Evolutionary conservation across 1,139 yeast species (phyloP).

Genomic region (Sugiyamaella novakii): DNA sequence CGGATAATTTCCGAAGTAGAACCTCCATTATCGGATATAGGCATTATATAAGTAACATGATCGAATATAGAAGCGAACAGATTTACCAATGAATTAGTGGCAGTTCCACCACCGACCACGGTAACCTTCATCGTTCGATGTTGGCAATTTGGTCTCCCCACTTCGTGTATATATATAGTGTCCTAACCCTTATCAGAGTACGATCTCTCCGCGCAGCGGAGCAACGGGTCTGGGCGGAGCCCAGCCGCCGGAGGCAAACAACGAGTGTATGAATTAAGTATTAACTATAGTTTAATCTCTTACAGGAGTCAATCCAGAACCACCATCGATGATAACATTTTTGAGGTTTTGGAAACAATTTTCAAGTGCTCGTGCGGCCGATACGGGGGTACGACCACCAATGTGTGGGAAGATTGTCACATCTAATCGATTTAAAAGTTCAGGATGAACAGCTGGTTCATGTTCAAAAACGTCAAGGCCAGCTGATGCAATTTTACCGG

Average conservation of each 20-base stretch:
- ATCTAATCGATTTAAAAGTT: constrained; percentile 60
- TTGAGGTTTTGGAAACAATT: constrained; percentile 26
- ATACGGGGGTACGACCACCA: constrained; percentile 67
- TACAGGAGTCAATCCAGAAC: constrained; percentile 20
- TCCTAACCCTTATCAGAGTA: constrained; percentile 5
- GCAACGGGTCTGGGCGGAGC: constrained; percentile 1
- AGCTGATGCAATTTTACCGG: constrained; percentile 68
- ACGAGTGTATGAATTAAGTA: too few relatives aligned
- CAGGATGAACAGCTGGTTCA: constrained; percentile 63
- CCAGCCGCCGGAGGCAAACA: neutral
- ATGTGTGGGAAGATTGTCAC: constrained; percentile 77
- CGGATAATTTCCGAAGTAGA: constrained; percentile 90
- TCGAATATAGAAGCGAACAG: constrained; percentile 48
- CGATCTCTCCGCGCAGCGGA: too few relatives aligned
- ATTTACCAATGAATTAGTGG: constrained; percentile 64
- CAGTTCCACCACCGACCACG: constrained; percentile 71
- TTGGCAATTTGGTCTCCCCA: too few relatives aligned
- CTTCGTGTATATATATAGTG: too few relatives aligned
- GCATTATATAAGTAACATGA: constrained; percentile 65
- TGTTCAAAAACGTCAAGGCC: constrained; percentile 80
- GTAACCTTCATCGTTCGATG: constrained; percentile 31
- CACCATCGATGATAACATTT: constrained; percentile 20
- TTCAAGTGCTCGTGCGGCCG: constrained; percentile 26
- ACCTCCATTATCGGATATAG: constrained; percentile 93
- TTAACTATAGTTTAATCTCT: constrained; percentile 14